Base-by-base conservation (phyloP, 805 yeast species). In the Saturnispora ahearnii region DNA sequence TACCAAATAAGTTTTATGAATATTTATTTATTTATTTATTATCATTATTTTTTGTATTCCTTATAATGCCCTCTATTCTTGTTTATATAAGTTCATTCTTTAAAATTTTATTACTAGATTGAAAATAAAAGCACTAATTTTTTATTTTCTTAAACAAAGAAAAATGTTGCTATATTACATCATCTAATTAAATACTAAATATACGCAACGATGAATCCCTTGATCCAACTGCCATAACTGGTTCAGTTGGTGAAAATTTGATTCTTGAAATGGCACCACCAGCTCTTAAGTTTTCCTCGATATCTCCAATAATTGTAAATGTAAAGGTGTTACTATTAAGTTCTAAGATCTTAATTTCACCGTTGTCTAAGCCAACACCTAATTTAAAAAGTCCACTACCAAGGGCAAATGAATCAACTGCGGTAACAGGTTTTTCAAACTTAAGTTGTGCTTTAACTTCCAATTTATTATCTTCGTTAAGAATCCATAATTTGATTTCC, bases 331-430 rank as follows among this genome's bases (percentile, higher is more conserved):
- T 54, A 1, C 58, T 56, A 34, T 59, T 60, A 33, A 77, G 71
- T 1, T 62, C 51, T 52, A 72, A 77, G 1, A 84, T 51, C 3
- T 63, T 58, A 9, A 89, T 65, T 2, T 66, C 68, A 2, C 96
- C 96, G 51, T 67, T 71, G 57, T 87, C 96, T 33, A 79, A 66
- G 1, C 96, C 97, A 11, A 74, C 77, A 1, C 84, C 82, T 13
- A 87, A 51, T 2, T 72, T 42, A 5, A 71, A 55, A 5, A 64
- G 51, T 10, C 68, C 65, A 4, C 61, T 63, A 22, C 66, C 54
- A 1, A 57, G 32, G 3, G 61, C 62, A 52, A 66, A 73, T 2
- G 78, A 72, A 44, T 84, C 79, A 3, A 87, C 66, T 0, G 95
- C 79, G 0, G 96, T 87, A 3, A 85, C 80, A 2, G 95, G 78